Base-by-base conservation (phyloP, 1,284 basidiomycete species). In the Apiotrichum montevideense region DNA sequence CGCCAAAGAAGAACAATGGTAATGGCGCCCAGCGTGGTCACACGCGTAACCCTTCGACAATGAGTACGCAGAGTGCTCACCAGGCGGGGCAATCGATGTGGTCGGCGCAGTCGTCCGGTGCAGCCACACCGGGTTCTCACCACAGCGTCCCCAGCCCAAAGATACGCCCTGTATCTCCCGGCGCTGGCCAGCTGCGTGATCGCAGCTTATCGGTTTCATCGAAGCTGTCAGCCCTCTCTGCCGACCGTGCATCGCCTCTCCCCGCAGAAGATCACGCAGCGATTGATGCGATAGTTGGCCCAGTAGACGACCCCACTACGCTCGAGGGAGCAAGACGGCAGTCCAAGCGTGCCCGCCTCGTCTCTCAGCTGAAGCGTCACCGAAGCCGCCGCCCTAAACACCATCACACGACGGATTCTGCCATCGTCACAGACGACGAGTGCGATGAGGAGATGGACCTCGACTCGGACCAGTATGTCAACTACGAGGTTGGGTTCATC, bases 401-500 rank as follows among this genome's bases (percentile, higher is more conserved):
- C 6, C 3, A 13, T 29, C 5, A 8, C 21, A 11, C 2, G 35
- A 5, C 4, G 13, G 3, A 2, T 13, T 34, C 35, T 8, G 13
- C 44, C 13, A 57, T 13, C 37, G 13, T 13, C 37, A 13, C 37
- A 7, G 37, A 7, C 37, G 8, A 8, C 13, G 8, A 13, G 7
- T 7, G 37, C 7, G 8, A 39, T 13, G 37, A 39, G 13, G 37
- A 8, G 29, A 42, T 42, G 4, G 70, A 72, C 40, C 57, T 58
- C 15, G 66, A 71, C 47, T 66, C 61, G 6, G 74, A 72, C 6
- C 69, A 73, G 49, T 77, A 71, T 51, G 72, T 77, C 51, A 77
- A 77, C 57, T 75, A 70, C 54, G 72, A 74, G 40, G 62, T 76
- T 14, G 70, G 70, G 6, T 77, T 76, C 46, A 63, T 66, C 39